A percentile compares a stretch with the other conserved stretches of the same genome.
Evolutionary conservation across 2,329 filamentous ascomycete species (phyloP).

Genomic region (Tricladium varicosporioides): DNA sequence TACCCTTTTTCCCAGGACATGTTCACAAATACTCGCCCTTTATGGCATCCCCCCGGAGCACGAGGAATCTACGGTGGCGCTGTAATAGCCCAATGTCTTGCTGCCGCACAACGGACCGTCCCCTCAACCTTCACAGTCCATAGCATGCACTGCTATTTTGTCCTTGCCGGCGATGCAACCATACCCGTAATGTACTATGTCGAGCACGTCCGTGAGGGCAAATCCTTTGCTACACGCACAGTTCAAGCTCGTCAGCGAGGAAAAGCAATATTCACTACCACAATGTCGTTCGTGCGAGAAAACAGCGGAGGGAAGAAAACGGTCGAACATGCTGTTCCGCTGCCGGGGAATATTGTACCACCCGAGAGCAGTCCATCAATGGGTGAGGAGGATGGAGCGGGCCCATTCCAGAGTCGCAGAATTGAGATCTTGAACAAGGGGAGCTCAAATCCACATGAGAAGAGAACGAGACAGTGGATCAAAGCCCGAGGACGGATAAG

Average conservation of each 20-base stretch:
- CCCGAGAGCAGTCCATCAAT: constrained; percentile 37
- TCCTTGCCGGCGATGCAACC: constrained; percentile 80
- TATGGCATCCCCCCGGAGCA: constrained; percentile 90
- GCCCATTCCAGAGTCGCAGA: constrained; percentile 57
- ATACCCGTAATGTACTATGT: constrained; percentile 94
- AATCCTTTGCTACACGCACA: constrained; percentile 85
- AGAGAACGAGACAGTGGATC: constrained; percentile 72
- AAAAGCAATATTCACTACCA: constrained; percentile 91
- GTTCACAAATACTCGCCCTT: constrained; percentile 88
- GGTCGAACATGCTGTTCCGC: constrained; percentile 64
- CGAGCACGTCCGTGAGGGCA: constrained; percentile 86
- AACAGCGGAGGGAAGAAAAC: constrained; percentile 49
- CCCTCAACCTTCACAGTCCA: constrained; percentile 78
- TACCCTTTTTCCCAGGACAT: constrained; percentile 59
- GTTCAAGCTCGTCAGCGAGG: constrained; percentile 93
- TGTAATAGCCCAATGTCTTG: constrained; percentile 88
- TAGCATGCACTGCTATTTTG: constrained; percentile 99
- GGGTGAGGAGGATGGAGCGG: constrained; percentile 41
- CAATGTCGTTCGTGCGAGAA: constrained; percentile 79
- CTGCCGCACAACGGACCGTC: constrained; percentile 86
- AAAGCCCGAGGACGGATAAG: constrained; percentile 73
- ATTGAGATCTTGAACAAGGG: constrained; percentile 55
- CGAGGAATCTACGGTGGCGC: constrained; percentile 91
- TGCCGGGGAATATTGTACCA: constrained; percentile 46
- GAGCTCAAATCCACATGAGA: constrained; percentile 55